phyloP scores from a whole-genome alignment of 1,284 basidiomycete genomes.

The Flammula alnicola region DNA sequence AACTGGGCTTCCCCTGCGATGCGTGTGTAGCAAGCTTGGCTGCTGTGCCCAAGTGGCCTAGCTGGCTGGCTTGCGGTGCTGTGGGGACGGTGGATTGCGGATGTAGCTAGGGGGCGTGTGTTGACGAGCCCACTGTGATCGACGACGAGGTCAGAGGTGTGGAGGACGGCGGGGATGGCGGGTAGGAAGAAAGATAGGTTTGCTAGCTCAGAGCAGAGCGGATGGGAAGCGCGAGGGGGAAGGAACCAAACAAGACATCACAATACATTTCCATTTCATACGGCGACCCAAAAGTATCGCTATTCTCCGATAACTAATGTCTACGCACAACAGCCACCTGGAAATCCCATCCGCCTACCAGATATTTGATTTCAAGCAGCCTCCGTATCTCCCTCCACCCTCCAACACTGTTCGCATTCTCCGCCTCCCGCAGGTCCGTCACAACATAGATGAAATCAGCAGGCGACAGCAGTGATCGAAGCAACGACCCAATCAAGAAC shows the following conservation, averaged over 20 bases:
- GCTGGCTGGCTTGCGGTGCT: slow-evolving; percentile 7
- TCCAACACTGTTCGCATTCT: slow-evolving; percentile 44
- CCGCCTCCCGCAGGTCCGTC: slow-evolving; percentile 55
- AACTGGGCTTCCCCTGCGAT: slow-evolving; percentile 15
- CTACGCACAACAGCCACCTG: slow-evolving; percentile 79
- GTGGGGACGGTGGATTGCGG: background rate
- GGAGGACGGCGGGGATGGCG: slow-evolving; percentile 11
- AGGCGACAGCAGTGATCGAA: slow-evolving; percentile 85
- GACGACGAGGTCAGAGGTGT: background rate
- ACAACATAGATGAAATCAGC: slow-evolving; percentile 92
- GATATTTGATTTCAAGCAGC: slow-evolving; percentile 78
- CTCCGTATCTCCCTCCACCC: slow-evolving; percentile 86
- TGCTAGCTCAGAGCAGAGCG: slow-evolving; percentile 19
- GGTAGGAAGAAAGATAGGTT: slow-evolving; percentile 15
- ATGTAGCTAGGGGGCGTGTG: background rate
- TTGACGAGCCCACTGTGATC: background rate
- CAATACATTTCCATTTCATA: slow-evolving; percentile 25
- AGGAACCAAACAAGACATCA: slow-evolving; percentile 21
- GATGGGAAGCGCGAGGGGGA: slow-evolving; percentile 32
- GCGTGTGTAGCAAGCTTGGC: slow-evolving; percentile 9
- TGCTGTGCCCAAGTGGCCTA: slow-evolving; percentile 3
- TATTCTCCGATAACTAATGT: slow-evolving; percentile 46
- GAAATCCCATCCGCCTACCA: slow-evolving; percentile 81
- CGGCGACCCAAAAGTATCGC: slow-evolving; percentile 19
- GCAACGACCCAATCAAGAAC: slow-evolving; percentile 89